Evolutionary conservation across 1,284 basidiomycete species (phyloP), one percentile per base, ranked within the genome.

Genomic region (Cystobasidiaceae sp.): DNA sequence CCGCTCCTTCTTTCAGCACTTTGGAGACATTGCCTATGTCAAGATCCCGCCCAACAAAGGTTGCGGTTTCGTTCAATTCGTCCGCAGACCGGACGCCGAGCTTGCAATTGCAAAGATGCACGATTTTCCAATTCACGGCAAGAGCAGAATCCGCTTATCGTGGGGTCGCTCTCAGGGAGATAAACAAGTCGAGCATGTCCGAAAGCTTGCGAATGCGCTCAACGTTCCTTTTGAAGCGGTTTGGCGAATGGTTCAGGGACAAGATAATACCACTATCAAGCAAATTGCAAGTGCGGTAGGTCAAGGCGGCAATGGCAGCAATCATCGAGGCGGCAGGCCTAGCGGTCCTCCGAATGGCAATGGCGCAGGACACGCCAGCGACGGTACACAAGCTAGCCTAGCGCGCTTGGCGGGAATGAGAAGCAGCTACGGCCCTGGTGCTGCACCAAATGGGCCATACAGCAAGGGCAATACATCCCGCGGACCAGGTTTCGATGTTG

Each of bases 31-130:
- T 64, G 89, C 92, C 72, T 93, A 93, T 74, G 91, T 94, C 75
- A 96, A 96, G 78, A 92, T 96, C 6, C 93, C 93, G 2, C 87
- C 90, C 27, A 91, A 90, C 52, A 96, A 96, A 75, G 90, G 93
- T 68, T 96, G 93, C 73, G 92, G 93, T 0, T 97, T 97, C 72
- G 92, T 97, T 28, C 92, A 94, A 77, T 96, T 91, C 73, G 88
- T 93, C 27, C 82, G 86, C 69, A 93, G 96, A 78, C 84, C 84
- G 9, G 93, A 96, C 77, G 93, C 93, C 5, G 90, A 94, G 75
- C 82, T 84, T 27, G 92, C 93, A 2, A 96, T 97, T 70, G 88
- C 92, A 77, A 89, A 89, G 77, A 93, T 96, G 91, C 92, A 96
- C 78, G 91, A 90, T 23, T 96, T 93, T 76, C 90, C 89, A 5